Evolutionary conservation across 2,329 filamentous ascomycete species (phyloP), one percentile per base, ranked within the genome.

Genomic region (Colletotrichum sansevieriae): DNA sequence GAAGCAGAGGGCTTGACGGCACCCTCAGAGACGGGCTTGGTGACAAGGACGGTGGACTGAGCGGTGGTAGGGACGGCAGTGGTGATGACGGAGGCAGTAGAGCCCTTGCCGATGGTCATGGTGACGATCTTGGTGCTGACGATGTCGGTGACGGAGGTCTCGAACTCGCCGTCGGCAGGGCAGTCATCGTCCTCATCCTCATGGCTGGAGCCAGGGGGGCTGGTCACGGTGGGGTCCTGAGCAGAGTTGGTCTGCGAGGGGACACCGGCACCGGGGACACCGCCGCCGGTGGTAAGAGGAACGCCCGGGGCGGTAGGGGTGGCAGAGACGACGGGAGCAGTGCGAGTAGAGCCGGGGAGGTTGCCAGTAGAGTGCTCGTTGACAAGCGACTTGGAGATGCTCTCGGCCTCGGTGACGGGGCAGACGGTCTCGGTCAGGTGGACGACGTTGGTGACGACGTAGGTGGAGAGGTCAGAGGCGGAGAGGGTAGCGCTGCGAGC

Each of bases 41-140:
- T 51, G 37, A 71, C 73, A 41, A 79, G 78, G 72, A 76, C 61
- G 70, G 82, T 82, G 72, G 79, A 75, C 74, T 80, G 72, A 72
- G 80, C 75, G 68, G 82, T 84, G 69, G 80, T 77, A 59, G 76
- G 82, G 69, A 86, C 75, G 65, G 82, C 80, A 74, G 82, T 83
- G 70, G 77, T 78, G 79, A 83, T 70, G 74, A 82, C 59, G 29
- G 73, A 73, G 67, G 74, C 74, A 10, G 68, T 71, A n/a, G 72
- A 72, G 52, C 76, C 77, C 44, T 72, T 75, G 68, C 79, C 78
- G 25, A 78, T 68, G 52, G 77, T 81, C 51, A 79, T 73, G 70
- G 79, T 81, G 65, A 74, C 47, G 66, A 75, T 77, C 74, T 77
- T 76, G 66, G 76, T 74, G 18, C 73, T 76, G 71, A 78, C 74